phyloP scores from a whole-genome alignment of 176 grass and related monocot species.

The Melocanna baccifera region DNA sequence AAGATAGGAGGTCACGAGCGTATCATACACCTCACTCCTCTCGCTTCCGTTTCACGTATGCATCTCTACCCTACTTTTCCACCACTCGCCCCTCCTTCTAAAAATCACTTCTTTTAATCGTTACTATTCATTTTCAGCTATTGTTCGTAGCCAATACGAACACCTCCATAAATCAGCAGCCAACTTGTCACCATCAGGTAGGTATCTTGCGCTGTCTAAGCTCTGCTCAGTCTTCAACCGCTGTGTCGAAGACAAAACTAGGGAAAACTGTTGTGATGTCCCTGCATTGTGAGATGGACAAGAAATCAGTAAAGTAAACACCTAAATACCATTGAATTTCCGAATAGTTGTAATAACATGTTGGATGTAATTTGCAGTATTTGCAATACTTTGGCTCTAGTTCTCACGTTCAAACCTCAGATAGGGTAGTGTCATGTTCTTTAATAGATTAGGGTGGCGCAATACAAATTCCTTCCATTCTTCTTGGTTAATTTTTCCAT shows the following conservation, averaged over 20 bases:
- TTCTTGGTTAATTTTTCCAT: conserved; percentile 75
- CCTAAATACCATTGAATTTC: not conserved
- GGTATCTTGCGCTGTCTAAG: not conserved
- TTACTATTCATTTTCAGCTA: too few relatives aligned
- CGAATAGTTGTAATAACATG: not conserved
- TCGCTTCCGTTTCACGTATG: too few relatives aligned
- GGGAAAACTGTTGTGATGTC: conserved; percentile 83
- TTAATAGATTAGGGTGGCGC: conserved; percentile 61
- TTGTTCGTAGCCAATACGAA: too few relatives aligned
- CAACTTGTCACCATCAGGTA: not conserved
- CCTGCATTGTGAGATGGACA: conserved; percentile 31
- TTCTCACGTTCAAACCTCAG: conserved; percentile 44
- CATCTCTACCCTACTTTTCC: too few relatives aligned
- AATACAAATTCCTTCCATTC: conserved; percentile 83
- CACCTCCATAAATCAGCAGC: not conserved
- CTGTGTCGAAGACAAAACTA: conserved; percentile 81
- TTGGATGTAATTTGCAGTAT: not conserved
- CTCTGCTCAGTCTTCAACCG: conserved; percentile 61
- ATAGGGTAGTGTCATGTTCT: conserved; percentile 87
- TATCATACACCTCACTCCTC: too few relatives aligned
- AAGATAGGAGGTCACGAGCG: too few relatives aligned
- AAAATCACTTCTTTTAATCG: too few relatives aligned
- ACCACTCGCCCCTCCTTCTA: too few relatives aligned
- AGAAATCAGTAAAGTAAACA: not conserved
- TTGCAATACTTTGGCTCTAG: not conserved